Evolutionary conservation across 176 grass and related monocot genomes (phyloP).

Genomic region (Lolium multiflorum): DNA sequence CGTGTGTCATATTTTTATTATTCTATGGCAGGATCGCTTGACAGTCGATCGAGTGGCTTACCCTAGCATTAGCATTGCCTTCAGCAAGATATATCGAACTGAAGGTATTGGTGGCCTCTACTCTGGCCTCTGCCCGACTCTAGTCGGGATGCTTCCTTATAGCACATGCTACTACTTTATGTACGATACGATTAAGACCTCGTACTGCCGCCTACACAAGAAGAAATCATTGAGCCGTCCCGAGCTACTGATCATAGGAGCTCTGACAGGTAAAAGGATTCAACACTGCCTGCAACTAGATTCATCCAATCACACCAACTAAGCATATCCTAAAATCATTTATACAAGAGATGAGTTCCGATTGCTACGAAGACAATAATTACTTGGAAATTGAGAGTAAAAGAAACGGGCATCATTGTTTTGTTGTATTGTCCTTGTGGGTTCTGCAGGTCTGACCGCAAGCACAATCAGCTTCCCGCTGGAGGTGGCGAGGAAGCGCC

Average conservation of each 20-base stretch:
- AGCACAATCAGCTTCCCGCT: background rate
- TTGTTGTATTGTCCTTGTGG: background rate
- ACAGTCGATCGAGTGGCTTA: background rate
- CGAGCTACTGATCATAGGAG: background rate
- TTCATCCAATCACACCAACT: background rate
- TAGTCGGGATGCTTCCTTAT: background rate
- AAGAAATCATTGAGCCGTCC: constrained; percentile 1
- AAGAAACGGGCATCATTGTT: too few relatives aligned
- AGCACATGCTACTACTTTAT: background rate
- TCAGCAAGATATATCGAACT: background rate
- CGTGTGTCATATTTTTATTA: background rate
- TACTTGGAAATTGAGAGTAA: too few relatives aligned
- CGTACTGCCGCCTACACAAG: background rate
- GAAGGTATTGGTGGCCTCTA: background rate
- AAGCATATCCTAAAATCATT: background rate
- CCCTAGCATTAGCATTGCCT: background rate
- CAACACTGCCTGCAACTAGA: too few relatives aligned
- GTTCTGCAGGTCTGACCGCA: background rate
- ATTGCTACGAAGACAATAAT: too few relatives aligned
- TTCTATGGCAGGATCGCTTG: background rate
- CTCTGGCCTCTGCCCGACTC: background rate
- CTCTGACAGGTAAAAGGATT: background rate
- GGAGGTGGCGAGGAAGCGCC: background rate
- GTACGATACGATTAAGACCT: background rate
- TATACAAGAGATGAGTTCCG: background rate